Conservation (phyloP, 2,329 filamentous ascomycete species). For the Pochonia chlamydosporia region DNA sequence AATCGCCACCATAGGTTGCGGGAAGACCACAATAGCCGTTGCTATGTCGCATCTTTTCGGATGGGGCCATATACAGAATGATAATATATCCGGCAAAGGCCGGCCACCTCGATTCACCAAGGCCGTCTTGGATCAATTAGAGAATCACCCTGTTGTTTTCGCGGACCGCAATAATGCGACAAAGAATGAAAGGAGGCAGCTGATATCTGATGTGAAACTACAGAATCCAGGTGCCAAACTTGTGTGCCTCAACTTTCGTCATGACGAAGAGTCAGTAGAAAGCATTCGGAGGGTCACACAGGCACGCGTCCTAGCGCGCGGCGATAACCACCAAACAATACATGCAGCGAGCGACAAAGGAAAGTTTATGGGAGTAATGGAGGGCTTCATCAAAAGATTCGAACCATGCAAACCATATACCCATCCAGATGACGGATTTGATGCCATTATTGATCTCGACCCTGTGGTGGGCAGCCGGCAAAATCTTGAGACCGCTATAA, state of each 20-base stretch:
- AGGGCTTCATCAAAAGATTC: slow-evolving; percentile 83
- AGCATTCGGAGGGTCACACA: slow-evolving; percentile 70
- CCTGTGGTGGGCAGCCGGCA: slow-evolving; percentile 69
- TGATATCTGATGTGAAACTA: slow-evolving; percentile 70
- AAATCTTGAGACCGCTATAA: slow-evolving; percentile 78
- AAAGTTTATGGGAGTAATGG: slow-evolving; percentile 88
- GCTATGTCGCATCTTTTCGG: slow-evolving; percentile 77
- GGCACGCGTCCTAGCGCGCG: slow-evolving; percentile 73
- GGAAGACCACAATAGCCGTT: slow-evolving; percentile 88
- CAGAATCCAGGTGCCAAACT: slow-evolving; percentile 61
- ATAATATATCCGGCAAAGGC: slow-evolving; percentile 79
- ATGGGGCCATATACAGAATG: slow-evolving; percentile 94
- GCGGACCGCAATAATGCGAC: slow-evolving; percentile 95
- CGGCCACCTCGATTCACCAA: slow-evolving; percentile 75
- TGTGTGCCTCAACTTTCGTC: slow-evolving; percentile 84
- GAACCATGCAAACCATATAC: slow-evolving; percentile 64
- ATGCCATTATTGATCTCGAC: slow-evolving; percentile 79
- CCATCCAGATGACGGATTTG: slow-evolving; percentile 75
- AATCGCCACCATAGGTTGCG: slow-evolving; percentile 89
- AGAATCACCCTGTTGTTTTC: slow-evolving; percentile 65
- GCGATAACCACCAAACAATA: slow-evolving; percentile 97
- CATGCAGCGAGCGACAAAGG: slow-evolving; percentile 68
- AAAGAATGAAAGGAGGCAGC: slow-evolving; percentile 78
- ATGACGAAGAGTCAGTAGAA: slow-evolving; percentile 69
- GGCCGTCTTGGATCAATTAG: slow-evolving; percentile 59